Conservation (phyloP, 192 early-diverging fungal species). For the Coemansia sp. region DNA sequence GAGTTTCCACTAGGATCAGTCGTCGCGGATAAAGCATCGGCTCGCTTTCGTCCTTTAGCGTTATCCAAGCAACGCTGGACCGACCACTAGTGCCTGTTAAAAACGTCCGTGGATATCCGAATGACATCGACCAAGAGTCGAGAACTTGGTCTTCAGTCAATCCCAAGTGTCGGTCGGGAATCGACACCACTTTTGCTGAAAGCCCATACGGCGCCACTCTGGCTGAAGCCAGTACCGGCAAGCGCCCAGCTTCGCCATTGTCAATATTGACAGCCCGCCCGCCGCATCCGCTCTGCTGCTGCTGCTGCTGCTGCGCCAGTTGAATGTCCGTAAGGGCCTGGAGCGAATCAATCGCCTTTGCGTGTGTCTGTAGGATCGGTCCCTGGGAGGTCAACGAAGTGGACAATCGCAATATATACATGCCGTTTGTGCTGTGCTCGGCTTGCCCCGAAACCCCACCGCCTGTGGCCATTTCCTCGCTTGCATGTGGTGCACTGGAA, state of each 20-base stretch:
- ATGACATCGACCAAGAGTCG: conserved; percentile 24
- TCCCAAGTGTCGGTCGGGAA: conserved; percentile 10
- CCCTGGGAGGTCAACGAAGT: neutral
- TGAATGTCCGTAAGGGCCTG: neutral
- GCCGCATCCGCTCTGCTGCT: too few relatives aligned
- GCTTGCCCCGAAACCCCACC: too few relatives aligned
- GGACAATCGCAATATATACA: conserved; percentile 3
- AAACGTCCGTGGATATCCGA: conserved; percentile 25
- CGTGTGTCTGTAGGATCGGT: conserved; percentile 24
- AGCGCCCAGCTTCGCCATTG: neutral
- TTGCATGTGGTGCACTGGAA: neutral
- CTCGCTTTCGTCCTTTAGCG: conserved; percentile 3
- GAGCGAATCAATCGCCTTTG: neutral
- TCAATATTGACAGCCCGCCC: neutral
- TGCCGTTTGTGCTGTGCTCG: neutral
- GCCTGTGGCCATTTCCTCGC: too few relatives aligned
- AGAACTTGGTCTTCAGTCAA: conserved; percentile 17
- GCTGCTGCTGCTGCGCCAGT: neutral
- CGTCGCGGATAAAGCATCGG: conserved; percentile 43
- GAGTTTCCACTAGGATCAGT: conserved; percentile 14
- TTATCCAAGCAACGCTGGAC: conserved; percentile 32
- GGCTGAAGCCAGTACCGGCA: neutral
- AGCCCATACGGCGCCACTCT: conserved; percentile 33
- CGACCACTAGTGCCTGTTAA: neutral
- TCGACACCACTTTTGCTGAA: conserved; percentile 15